Conservation (phyloP, 371 early-diverging fungal genomes). For the Smittium culicis region DNA sequence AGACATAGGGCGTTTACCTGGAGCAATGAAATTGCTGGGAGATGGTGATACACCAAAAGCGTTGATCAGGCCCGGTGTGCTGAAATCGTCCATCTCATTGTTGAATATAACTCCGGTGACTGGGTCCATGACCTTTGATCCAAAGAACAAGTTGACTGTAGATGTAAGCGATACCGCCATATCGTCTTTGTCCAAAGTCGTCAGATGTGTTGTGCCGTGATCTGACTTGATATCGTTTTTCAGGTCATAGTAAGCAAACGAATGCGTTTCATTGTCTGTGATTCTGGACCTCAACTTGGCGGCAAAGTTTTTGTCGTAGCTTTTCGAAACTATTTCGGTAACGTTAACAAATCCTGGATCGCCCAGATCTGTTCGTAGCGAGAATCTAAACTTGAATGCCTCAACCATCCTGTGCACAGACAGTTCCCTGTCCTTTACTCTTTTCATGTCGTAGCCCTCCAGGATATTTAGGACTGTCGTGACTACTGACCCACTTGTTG, state of each 20-base stretch:
- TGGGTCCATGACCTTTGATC: slow-evolving; percentile 83
- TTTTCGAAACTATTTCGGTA: slow-evolving; percentile 37
- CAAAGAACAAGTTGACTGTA: slow-evolving; percentile 93
- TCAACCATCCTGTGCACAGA: slow-evolving; percentile 73
- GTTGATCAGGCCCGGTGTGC: slow-evolving; percentile 71
- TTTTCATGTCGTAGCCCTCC: slow-evolving; percentile 52
- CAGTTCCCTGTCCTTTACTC: slow-evolving; percentile 23
- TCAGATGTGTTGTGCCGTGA: slow-evolving; percentile 77
- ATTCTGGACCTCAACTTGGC: slow-evolving; percentile 48
- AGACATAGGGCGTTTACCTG: slow-evolving; percentile 86
- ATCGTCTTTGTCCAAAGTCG: slow-evolving; percentile 72
- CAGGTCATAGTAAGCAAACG: not conserved
- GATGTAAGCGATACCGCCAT: slow-evolving; percentile 81
- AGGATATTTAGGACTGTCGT: slow-evolving; percentile 76
- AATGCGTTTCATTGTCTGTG: slow-evolving; percentile 3
- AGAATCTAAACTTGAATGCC: slow-evolving; percentile 81
- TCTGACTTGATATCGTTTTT: not conserved
- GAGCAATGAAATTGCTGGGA: slow-evolving; percentile 63
- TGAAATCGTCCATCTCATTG: slow-evolving; percentile 98
- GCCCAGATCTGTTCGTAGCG: slow-evolving; percentile 65
- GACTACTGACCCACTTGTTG: slow-evolving; percentile 72
- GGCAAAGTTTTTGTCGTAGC: slow-evolving; percentile 56
- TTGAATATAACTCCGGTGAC: slow-evolving; percentile 94
- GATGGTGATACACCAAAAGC: slow-evolving; percentile 72
- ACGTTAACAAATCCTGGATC: slow-evolving; percentile 59